Percentiles rank a stretch among this genome's conserved stretches.
These are phyloP conservation scores for Sugiyamaella boreocaroliniensis DNA, from an alignment of 805 yeast genomes.

Conservation along the genomic window DNA sequence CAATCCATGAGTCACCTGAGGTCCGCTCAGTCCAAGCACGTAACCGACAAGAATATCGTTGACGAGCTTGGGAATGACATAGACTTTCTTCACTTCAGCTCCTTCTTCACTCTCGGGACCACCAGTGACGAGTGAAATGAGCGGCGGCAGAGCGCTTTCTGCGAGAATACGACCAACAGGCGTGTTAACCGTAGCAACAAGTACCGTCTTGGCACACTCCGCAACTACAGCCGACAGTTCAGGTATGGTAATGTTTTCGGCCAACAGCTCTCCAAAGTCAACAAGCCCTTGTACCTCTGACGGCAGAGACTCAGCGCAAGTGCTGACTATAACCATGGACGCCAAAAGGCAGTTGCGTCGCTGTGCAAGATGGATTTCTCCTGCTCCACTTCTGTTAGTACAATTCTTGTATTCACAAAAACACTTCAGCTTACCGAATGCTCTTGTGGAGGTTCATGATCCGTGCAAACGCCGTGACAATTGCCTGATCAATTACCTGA, in stretches of 20 bases:
- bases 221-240: constrained; percentile 40
- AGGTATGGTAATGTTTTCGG: constrained; percentile 32
- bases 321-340: constrained; percentile 40
- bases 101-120: constrained; percentile 17
- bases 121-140: constrained; percentile 32
- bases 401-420: constrained; percentile 6
- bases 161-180: constrained; percentile 35
- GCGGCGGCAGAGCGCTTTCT: constrained; percentile 40
- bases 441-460: constrained; percentile 10
- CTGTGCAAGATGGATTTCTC: constrained; percentile 17
- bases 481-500: constrained; percentile 28
- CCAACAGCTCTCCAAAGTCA: constrained; percentile 31
- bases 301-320: constrained; percentile 32
- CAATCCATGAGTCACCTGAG: constrained; percentile 27
- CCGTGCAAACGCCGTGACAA: constrained; percentile 22
- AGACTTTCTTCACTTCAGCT: constrained; percentile 30
- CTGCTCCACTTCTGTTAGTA: background rate
- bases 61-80: constrained; percentile 24
- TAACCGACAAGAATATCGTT: constrained; percentile 47
- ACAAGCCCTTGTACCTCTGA: constrained; percentile 34
- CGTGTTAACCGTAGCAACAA: constrained; percentile 33
- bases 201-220: constrained; percentile 57
- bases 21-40: constrained; percentile 33
- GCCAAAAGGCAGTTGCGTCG: constrained; percentile 36
- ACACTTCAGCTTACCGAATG: constrained; percentile 2